These are phyloP conservation scores for Closterium sp. DNA, from an alignment of 139 green algal genomes.

Conservation along the genomic window DNA sequence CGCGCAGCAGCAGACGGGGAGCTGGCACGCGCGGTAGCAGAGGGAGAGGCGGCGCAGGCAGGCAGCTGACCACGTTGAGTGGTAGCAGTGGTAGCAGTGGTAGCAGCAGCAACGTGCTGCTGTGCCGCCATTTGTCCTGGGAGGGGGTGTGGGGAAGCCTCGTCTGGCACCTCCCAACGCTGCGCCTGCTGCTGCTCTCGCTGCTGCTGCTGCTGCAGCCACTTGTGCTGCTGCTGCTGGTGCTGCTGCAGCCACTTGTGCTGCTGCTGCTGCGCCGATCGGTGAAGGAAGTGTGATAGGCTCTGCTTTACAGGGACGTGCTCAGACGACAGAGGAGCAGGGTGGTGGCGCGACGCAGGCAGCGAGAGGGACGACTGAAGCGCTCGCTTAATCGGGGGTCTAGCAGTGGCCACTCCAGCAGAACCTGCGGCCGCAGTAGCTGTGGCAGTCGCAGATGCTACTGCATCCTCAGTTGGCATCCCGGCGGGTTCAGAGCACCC, in stretches of 20 bases:
- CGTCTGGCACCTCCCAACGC: neutral
- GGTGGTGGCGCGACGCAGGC: too few relatives aligned
- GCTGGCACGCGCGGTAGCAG: neutral
- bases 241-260: neutral
- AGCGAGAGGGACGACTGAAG: neutral
- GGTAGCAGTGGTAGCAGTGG: neutral
- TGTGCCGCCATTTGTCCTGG: neutral
- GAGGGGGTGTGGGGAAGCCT: neutral
- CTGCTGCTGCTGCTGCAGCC: neutral
- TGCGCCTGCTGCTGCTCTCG: neutral
- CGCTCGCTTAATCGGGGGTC: too few relatives aligned
- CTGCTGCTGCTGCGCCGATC: neutral
- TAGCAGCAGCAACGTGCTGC: neutral
- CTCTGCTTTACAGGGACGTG: neutral
- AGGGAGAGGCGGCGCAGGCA: neutral
- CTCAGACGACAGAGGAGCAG: neutral
- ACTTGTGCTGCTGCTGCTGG: slow-evolving; percentile 5
- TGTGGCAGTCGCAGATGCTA: too few relatives aligned
- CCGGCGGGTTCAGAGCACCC: too few relatives aligned
- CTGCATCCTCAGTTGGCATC: too few relatives aligned
- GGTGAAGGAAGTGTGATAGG: neutral
- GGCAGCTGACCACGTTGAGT: neutral
- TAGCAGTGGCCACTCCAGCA: too few relatives aligned
- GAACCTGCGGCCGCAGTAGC: too few relatives aligned
- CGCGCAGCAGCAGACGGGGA: neutral